Base-by-base conservation (phyloP, 2,329 filamentous ascomycete genomes). In the Trichoderma cornu-damae region DNA sequence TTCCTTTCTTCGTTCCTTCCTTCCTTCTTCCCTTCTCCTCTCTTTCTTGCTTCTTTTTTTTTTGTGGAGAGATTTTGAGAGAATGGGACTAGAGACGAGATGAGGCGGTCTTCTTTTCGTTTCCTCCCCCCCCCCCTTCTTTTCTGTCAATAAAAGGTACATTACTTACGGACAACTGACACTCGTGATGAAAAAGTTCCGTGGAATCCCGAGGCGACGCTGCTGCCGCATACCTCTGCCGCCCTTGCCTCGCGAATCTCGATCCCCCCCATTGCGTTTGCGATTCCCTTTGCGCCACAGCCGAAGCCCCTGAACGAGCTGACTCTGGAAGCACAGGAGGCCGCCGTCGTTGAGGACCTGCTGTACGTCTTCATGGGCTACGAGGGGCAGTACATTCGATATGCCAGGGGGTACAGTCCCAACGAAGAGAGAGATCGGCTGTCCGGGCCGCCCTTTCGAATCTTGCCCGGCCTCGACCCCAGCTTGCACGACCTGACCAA, bases 291-390 rank as follows among this genome's bases (percentile, higher is more conserved):
- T 61, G 84, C 89, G 28, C 91, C 92, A 2, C 74, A 82, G 50
- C 75, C 81, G 6, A 77, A 91, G 48, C 85, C 89, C 42, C 77
- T 97, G 14, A 77, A 80, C 57, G 84, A 89, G 58, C 75, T 97
- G 59, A 85, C 85, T 0, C 75, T 95, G 26, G 88, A 95, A 62
- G 82, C 83, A 2, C 94, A 99, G 71, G 94, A 99, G 73, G 83
- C 85, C 22, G 88, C 85, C 7, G 87, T 99, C 46, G 78, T 97
- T 42, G 92, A 96, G 64, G 94, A 99, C 66, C 74, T 99, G 14
- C 74, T 97, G 34, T 96, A 93, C 68, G 91, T 96, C 4, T 95
- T 97, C 66, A 96, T 99, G 92, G 94, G 94, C 22, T 96, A 91
- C 62, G 94, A 99, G 73, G 94, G 94, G n/a, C 91, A 96, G 70